phyloP scores from a whole-genome alignment of 1,284 basidiomycete genomes.

The Flammula alnicola region DNA sequence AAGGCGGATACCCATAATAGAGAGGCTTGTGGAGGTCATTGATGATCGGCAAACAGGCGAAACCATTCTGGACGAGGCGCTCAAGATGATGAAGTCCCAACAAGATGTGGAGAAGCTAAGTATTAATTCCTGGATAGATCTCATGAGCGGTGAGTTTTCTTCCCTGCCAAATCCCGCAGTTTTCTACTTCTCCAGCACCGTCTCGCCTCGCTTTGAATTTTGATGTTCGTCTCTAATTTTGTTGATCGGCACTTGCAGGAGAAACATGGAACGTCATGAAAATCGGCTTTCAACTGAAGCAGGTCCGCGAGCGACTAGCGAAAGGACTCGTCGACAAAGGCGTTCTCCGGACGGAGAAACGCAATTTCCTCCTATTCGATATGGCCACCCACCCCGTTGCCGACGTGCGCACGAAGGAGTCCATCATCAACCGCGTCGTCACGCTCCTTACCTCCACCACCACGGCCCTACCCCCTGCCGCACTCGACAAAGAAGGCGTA shows the following conservation, averaged over 20 bases:
- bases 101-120: slow-evolving; percentile 76
- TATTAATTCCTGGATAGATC: slow-evolving; percentile 93
- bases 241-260: slow-evolving; percentile 49
- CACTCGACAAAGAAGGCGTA: slow-evolving; percentile 77
- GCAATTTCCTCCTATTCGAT: slow-evolving; percentile 97
- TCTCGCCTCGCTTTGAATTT: too few species aligned
- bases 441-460: slow-evolving; percentile 84
- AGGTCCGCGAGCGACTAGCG: slow-evolving; percentile 94
- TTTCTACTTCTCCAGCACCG: too few species aligned
- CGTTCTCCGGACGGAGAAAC: slow-evolving; percentile 94
- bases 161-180: too few species aligned
- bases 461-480: slow-evolving; percentile 73
- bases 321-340: slow-evolving; percentile 98
- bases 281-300: slow-evolving; percentile 96
- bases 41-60: slow-evolving; percentile 92
- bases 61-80: slow-evolving; percentile 93
- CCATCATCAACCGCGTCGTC: slow-evolving; percentile 77
- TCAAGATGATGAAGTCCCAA: slow-evolving; percentile 89
- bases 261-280: slow-evolving; percentile 99
- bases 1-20: slow-evolving; percentile 76
- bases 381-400: slow-evolving; percentile 98
- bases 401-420: slow-evolving; percentile 88
- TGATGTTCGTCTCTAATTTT: not conserved
- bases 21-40: slow-evolving; percentile 89
- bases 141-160: slow-evolving; percentile 78